These are phyloP conservation scores for Phytophthora boehmeriae DNA, from an alignment of 352 stramenopile species.

Conservation along the genomic window DNA sequence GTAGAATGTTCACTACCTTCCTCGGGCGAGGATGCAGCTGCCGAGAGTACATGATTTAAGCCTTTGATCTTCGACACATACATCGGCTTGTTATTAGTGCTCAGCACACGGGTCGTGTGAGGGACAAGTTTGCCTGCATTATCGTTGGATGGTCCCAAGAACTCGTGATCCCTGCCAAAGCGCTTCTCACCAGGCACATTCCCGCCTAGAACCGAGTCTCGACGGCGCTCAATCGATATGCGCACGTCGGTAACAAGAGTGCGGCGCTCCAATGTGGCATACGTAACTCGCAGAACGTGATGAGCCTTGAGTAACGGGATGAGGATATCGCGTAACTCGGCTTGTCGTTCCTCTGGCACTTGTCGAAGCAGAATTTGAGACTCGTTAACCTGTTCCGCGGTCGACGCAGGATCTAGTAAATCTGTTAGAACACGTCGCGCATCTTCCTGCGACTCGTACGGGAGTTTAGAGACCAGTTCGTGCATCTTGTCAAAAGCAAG, in stretches of 20 bases:
- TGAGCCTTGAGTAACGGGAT: conserved; percentile 78
- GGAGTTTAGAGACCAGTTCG: conserved; percentile 64
- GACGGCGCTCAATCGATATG: conserved; percentile 73
- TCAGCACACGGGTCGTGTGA: conserved; percentile 60
- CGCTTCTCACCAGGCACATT: conserved; percentile 61
- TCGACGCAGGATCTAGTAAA: conserved; percentile 46
- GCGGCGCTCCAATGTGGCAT: conserved; percentile 69
- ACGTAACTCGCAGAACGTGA: conserved; percentile 71
- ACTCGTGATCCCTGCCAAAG: conserved; percentile 71
- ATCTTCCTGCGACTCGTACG: conserved; percentile 70
- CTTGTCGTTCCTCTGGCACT: conserved; percentile 55
- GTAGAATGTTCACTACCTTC: conserved; percentile 32
- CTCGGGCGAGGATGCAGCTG: conserved; percentile 26
- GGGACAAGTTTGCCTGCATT: conserved; percentile 77
- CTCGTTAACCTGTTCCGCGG: conserved; percentile 51
- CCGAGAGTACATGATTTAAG: conserved; percentile 15
- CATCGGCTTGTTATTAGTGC: conserved; percentile 59
- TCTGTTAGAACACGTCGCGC: conserved; percentile 66
- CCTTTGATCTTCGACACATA: conserved; percentile 70
- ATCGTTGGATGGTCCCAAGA: conserved; percentile 65
- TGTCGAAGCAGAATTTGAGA: conserved; percentile 74
- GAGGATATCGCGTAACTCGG: conserved; percentile 64
- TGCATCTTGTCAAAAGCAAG: conserved; percentile 53
- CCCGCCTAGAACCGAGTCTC: conserved; percentile 59
- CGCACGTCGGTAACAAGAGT: conserved; percentile 81